A percentile compares a stretch with the other conserved stretches of the same genome.
Conservation (phyloP, 2,329 filamentous ascomycete species). For the Colletotrichum magnum region DNA sequence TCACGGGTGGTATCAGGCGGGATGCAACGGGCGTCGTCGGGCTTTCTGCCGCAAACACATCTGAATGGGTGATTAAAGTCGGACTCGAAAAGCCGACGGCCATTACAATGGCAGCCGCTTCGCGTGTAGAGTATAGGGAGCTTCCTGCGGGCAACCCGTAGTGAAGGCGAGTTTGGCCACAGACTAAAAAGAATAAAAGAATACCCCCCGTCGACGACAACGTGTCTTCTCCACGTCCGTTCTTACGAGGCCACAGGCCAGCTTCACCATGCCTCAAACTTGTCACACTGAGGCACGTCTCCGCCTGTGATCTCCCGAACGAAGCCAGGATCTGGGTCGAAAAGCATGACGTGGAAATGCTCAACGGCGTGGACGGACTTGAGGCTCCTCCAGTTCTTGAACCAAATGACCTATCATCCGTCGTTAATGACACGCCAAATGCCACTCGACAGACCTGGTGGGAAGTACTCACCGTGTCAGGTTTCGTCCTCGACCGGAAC, state of each 20-base stretch:
- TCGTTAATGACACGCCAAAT: background rate
- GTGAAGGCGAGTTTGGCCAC: background rate
- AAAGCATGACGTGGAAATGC: constrained; percentile 96
- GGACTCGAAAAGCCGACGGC: constrained; percentile 81
- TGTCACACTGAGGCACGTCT: constrained; percentile 76
- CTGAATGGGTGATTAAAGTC: constrained; percentile 69
- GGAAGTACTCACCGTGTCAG: constrained; percentile 47
- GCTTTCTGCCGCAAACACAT: background rate
- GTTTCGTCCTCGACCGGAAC: constrained; percentile 74
- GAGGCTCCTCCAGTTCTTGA: constrained; percentile 88
- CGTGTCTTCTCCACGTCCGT: background rate
- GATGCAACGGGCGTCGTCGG: constrained; percentile 52
- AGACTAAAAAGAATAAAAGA: background rate
- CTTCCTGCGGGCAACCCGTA: background rate
- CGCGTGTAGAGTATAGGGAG: constrained; percentile 69
- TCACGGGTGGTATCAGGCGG: constrained; percentile 61
- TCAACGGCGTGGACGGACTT: constrained; percentile 91
- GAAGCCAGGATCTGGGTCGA: constrained; percentile 79
- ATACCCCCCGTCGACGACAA: background rate
- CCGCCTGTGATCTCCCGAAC: constrained; percentile 79
- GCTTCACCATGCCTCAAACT: constrained; percentile 43
- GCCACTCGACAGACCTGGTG: background rate
- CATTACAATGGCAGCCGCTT: constrained; percentile 79
- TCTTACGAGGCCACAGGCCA: background rate
- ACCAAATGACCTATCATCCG: constrained; percentile 71